Evolutionary conservation across 2,329 filamentous ascomycete species (phyloP), one percentile per base, ranked within the genome.

Genomic region (Sclerotinia subarctica): DNA sequence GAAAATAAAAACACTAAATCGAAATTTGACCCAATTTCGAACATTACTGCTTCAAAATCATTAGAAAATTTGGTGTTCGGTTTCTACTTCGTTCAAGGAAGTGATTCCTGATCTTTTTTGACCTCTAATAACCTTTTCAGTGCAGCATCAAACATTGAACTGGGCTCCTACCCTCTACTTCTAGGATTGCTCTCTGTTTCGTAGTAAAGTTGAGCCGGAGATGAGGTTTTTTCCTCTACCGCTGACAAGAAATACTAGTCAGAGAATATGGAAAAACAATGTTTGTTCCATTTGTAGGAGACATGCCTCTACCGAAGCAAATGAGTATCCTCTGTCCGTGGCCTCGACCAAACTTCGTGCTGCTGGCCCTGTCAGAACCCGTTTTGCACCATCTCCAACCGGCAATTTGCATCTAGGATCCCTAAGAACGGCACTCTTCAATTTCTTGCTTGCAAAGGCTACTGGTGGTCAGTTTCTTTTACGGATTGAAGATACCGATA

Each of bases 381-480:
- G 95, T 58, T 99, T 99, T 79, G 95, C 96, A 1, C 95, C 95
- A 0, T 98, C 95, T 1, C 95, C 95, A 0, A 99, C 95, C 0
- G 95, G 95, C 1, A 94, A 94, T 75, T 84, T 99, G 32, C 95
- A 99, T 79, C 83, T 99, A 17, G 95, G 95, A 5, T 97, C 94
- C 0, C 79, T 99, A 47, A 85, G 95, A 69, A 99, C 95, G 0
- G 96, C 96, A 0, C 80, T 99, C n/a, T 98, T 93, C 82, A 98
- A 97, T 76, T 97, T 94, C 73, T 82, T 99, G 5, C 84, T 96
- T n/a, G 94, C 95, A 0, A 91, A 89, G 75, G 88, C 90, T 3
- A 97, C 95, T 0, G 89, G 90, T 5, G 95, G 95, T 8, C 90
- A 96, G 77, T 99, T 99, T 75, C 80, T 99, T 15, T 81, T 99